phyloP scores from a whole-genome alignment of 2,329 filamentous ascomycete genomes.

The Colletotrichum cuscutae region DNA sequence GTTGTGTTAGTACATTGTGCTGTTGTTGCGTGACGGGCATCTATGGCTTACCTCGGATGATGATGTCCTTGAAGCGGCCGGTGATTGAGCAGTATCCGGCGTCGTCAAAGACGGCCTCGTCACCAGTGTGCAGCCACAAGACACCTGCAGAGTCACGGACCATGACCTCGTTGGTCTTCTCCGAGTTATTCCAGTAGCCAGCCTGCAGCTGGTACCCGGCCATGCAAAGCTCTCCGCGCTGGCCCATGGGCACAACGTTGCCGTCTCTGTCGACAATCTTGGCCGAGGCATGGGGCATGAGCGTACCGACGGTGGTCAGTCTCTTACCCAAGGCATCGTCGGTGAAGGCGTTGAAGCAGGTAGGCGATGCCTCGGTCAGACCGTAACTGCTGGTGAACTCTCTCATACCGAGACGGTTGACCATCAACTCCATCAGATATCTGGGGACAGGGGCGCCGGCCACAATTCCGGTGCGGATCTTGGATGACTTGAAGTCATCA shows the following conservation, averaged over 20 bases:
- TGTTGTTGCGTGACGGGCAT: slow-evolving; percentile 25
- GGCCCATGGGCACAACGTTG: slow-evolving; percentile 73
- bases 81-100: slow-evolving; percentile 79
- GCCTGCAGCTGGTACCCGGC: slow-evolving; percentile 80
- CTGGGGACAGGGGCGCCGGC: slow-evolving; percentile 81
- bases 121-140: slow-evolving; percentile 74
- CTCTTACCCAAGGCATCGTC: slow-evolving; percentile 75
- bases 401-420: slow-evolving; percentile 77
- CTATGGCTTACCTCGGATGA: slow-evolving; percentile 69
- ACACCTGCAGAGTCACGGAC: slow-evolving; percentile 61
- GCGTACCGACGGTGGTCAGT: slow-evolving; percentile 77
- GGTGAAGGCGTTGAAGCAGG: slow-evolving; percentile 83
- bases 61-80: slow-evolving; percentile 82
- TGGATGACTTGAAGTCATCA: slow-evolving; percentile 55
- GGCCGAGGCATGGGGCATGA: slow-evolving; percentile 79
- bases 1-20: slow-evolving; percentile 36
- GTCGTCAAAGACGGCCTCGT: slow-evolving; percentile 75
- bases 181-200: slow-evolving; percentile 75
- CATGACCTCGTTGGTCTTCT: slow-evolving; percentile 76
- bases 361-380: slow-evolving; percentile 82
- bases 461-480: slow-evolving; percentile 79
- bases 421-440: slow-evolving; percentile 78
- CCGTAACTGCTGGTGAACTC: slow-evolving; percentile 79
- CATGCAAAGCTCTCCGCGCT: slow-evolving; percentile 79
- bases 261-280: slow-evolving; percentile 81